A percentile compares a stretch with the other conserved stretches of the same genome.
Conservation (phyloP, 2,329 filamentous ascomycete species). For the Cercospora citrullina region DNA sequence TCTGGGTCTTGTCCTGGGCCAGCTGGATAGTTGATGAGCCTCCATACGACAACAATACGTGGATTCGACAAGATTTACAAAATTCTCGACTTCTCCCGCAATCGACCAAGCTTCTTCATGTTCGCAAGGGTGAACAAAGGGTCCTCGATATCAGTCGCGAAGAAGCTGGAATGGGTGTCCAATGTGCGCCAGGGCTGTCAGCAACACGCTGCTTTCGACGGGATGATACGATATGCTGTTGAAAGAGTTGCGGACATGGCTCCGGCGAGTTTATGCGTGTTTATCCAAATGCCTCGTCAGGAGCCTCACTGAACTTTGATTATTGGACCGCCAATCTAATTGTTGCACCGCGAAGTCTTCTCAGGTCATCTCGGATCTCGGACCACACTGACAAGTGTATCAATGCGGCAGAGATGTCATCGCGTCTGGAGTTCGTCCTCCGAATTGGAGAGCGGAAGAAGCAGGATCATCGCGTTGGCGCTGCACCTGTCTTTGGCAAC, state of each 20-base stretch:
- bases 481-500: background rate
- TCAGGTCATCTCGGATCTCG: background rate
- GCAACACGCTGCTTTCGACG: background rate
- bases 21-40: background rate
- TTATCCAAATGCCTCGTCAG: background rate
- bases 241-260: background rate
- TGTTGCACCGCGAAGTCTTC: background rate
- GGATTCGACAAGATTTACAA: slow-evolving; percentile 12
- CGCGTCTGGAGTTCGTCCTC: background rate
- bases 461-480: no score
- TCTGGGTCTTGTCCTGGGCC: background rate
- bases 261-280: background rate
- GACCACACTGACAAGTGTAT: background rate
- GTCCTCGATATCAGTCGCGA: background rate
- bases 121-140: background rate
- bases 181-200: background rate
- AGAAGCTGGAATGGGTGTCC: background rate
- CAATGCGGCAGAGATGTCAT: background rate
- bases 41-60: slow-evolving; percentile 12
- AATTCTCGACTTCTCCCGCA: slow-evolving; percentile 5
- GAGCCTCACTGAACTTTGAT: background rate
- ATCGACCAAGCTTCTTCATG: background rate
- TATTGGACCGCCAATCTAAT: background rate
- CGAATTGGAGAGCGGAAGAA: no score
- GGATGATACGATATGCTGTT: background rate